Base-by-base conservation (phyloP, 768 basidiomycete species). In the Kwoniella europaea region DNA sequence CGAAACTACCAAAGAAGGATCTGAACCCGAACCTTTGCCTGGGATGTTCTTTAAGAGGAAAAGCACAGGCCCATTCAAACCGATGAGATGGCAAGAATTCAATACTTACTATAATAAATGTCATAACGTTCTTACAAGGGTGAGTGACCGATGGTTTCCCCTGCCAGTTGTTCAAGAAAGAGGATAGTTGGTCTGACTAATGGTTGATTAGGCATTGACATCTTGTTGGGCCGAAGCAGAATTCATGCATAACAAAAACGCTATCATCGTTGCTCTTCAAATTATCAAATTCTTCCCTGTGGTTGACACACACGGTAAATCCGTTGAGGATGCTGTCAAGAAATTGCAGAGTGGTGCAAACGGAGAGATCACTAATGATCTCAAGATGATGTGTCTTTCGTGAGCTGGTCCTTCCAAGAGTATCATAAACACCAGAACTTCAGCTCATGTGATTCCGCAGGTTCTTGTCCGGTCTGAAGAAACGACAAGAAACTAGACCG, bases 171-270 rank as follows among this genome's bases (percentile, higher is more conserved):
- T 24, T 24, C 24, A 46, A 20, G n/a, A 10, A 29, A 4, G 10
- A 4, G 22, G n/a, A 18, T n/a, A 22, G 22, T 55, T 55, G 24
- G 20, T 18, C 20, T 55, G 24, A 56, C 18, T 61, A 20, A 53
- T 41, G 50, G 15, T 35, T n/a, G 68, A 35, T 43, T 20, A 77
- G 94, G 89, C 89, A 67, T 89, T 98, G 74, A 86, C 87, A 20
- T 90, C 89, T 42, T 94, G 91, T 79, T 90, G 98, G 71, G 88
- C 90, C 77, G 91, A 94, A 2, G 89, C 88, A 61, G 95, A 95
- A 78, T 98, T 95, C 82, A 96, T 98, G 92, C 94, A 94, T 77
- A 92, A 98, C 65, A 95, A 96, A 84, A 99, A 99, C 80, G 88
- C 93, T n/a, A 92, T 98, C 83, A 89, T 95, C 50, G 90, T 99